phyloP scores from a whole-genome alignment of 176 grass and related monocot genomes.

The Hsuehochloa calcarea region DNA sequence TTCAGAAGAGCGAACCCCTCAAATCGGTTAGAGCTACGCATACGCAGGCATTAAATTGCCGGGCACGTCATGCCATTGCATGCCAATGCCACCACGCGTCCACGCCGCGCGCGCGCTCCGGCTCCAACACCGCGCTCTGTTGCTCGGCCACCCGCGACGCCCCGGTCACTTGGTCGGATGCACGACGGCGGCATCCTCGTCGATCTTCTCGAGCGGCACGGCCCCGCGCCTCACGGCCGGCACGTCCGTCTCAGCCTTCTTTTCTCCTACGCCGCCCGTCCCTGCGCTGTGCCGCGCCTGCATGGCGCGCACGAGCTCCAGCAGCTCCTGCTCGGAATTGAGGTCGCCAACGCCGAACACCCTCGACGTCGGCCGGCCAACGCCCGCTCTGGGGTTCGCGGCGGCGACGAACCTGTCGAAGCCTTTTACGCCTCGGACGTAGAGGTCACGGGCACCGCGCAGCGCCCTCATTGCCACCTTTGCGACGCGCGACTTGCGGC shows the following conservation, averaged over 20 bases:
- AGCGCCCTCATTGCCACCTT: constrained; percentile 5
- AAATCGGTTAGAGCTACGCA: neutral
- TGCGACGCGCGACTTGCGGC: neutral
- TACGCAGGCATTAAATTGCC: neutral
- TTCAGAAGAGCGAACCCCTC: neutral
- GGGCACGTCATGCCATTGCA: neutral
- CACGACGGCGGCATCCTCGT: neutral
- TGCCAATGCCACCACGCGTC: neutral
- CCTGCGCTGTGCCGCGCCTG: neutral
- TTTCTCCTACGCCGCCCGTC: neutral
- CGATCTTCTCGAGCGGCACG: constrained; percentile 2
- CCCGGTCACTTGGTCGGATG: neutral
- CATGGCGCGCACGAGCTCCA: constrained; percentile 18
- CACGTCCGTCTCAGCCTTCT: neutral
- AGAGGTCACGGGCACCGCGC: constrained; percentile 28
- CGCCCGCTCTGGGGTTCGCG: constrained; percentile 18
- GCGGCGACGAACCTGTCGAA: constrained; percentile 17
- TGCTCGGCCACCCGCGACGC: neutral
- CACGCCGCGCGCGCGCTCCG: neutral
- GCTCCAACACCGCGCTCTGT: neutral
- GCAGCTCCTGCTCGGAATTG: neutral
- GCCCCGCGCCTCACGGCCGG: neutral
- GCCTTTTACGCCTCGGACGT: constrained; percentile 8
- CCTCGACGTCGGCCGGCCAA: constrained; percentile 22
- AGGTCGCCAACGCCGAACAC: neutral